Evolutionary conservation across 805 yeast species (phyloP), one percentile per base, ranked within the genome.

Genomic region (Yamadazyma paraphyllophila): DNA sequence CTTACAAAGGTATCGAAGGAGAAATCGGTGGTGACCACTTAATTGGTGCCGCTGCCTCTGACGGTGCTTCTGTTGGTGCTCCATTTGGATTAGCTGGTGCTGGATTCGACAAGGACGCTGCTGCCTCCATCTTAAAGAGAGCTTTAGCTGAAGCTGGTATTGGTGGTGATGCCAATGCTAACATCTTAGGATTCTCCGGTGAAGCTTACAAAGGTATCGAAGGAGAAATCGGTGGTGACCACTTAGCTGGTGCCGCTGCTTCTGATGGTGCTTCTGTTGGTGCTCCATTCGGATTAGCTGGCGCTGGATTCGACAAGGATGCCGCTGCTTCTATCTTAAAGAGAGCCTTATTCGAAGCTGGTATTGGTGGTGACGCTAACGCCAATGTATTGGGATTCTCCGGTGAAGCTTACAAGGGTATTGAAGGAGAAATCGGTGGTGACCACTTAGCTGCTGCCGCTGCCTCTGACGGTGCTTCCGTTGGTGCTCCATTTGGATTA

Each of bases 391-490:
- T 43, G 31, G 47, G 47, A 10, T 30, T 32, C 26, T 29, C 34
- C 25, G 41, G 17, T 17, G 36, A 36, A 20, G 34, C 37, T n/a
- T 39, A 34, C 34, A 41, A 25, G 24, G 50, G 43, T 35, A 34
- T 32, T 25, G 48, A 20, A 10, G 50, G 36, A 20, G 46, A 16
- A 31, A 17, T 41, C 15, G 39, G 29, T 16, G 40, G 45, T 17
- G 40, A 29, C 16, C 34, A 54, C 47, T 16, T 52, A 26, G 53
- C 36, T 39, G 58, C 47, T 17, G 51, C 45, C 20, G 44, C 49
- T 24, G 55, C 51, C 26, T 40, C 46, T 36, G 39, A 16, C 14
- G 47, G 46, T 43, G 39, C 34, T 24, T 44, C 17, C 12, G 49
- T 44, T 25, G 41, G 33, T 25, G 5, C 33, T 26, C 39, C 43